Conservation (phyloP, 257 asterid genomes). For the Primulina tabacum region DNA sequence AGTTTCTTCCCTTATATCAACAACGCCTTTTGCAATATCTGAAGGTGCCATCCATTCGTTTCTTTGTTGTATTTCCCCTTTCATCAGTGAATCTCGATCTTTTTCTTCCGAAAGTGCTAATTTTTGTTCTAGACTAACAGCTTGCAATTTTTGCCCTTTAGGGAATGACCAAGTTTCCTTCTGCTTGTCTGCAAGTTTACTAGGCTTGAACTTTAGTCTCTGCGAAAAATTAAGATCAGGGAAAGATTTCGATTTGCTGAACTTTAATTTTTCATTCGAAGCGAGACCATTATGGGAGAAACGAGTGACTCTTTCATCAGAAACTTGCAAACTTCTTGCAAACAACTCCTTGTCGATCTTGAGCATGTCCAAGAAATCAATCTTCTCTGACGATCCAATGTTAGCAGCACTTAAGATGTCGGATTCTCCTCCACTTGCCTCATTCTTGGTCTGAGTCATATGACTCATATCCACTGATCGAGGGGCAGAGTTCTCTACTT, state of each 20-base stretch:
- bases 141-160: slow-evolving; percentile 27
- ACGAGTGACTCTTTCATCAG: slow-evolving; percentile 33
- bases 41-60: neutral
- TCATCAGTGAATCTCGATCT: neutral
- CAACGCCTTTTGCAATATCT: neutral
- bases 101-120: slow-evolving; percentile 11
- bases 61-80: neutral
- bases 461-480: slow-evolving; percentile 22
- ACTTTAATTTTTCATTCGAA: slow-evolving; percentile 29
- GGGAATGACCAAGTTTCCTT: slow-evolving; percentile 62
- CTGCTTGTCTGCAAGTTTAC: slow-evolving; percentile 61
- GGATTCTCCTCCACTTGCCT: slow-evolving; percentile 4
- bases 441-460: slow-evolving; percentile 12
- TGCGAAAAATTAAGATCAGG: slow-evolving; percentile 40
- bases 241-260: slow-evolving; percentile 66
- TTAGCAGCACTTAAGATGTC: slow-evolving; percentile 14
- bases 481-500: slow-evolving; percentile 22
- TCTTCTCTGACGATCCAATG: slow-evolving; percentile 14
- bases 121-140: slow-evolving; percentile 14
- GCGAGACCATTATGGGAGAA: slow-evolving; percentile 33
- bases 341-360: slow-evolving; percentile 52
- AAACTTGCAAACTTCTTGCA: slow-evolving; percentile 32
- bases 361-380: slow-evolving; percentile 43
- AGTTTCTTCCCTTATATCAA: slow-evolving; percentile 6
- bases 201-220: slow-evolving; percentile 47